Percentiles rank a stretch among this genome's conserved stretches.
phyloP scores from a whole-genome alignment of 768 basidiomycete genomes.

The Suillus placidus region DNA sequence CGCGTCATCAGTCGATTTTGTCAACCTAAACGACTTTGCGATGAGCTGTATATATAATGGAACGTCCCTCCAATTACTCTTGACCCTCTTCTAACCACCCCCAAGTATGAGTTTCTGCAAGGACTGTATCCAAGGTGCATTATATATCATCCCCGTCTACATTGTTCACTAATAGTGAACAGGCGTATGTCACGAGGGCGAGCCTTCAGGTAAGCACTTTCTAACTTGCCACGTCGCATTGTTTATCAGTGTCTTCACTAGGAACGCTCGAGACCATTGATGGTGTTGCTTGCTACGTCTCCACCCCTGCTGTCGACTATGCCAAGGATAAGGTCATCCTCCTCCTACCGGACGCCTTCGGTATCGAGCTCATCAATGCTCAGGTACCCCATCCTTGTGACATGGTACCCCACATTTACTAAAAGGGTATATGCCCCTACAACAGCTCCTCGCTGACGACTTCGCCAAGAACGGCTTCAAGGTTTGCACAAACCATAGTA shows the following conservation, averaged over 20 bases:
- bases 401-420: not conserved
- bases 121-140: conserved; percentile 56
- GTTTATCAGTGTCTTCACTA: conserved; percentile 20
- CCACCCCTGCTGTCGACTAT: conserved; percentile 52
- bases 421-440: not conserved
- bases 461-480: conserved; percentile 46
- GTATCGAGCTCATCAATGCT: conserved; percentile 48
- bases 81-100: not conserved
- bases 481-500: conserved; percentile 11
- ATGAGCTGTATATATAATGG: not conserved
- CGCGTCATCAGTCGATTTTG: not conserved
- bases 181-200: conserved; percentile 58
- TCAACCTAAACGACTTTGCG: not conserved
- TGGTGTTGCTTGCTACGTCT: conserved; percentile 55
- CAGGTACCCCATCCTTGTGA: conserved; percentile 34
- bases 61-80: not conserved
- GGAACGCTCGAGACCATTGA: conserved; percentile 51
- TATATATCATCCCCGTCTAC: not conserved
- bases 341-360: conserved; percentile 56
- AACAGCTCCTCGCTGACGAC: conserved; percentile 36
- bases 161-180: not conserved
- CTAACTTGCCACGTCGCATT: not conserved
- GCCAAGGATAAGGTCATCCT: conserved; percentile 59
- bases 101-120: conserved; percentile 53
- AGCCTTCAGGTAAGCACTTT: conserved; percentile 39